A percentile compares a stretch with the other conserved stretches of the same genome.
phyloP scores from a whole-genome alignment of 2,329 filamentous ascomycete genomes.

The Chaetothyriales sp. region DNA sequence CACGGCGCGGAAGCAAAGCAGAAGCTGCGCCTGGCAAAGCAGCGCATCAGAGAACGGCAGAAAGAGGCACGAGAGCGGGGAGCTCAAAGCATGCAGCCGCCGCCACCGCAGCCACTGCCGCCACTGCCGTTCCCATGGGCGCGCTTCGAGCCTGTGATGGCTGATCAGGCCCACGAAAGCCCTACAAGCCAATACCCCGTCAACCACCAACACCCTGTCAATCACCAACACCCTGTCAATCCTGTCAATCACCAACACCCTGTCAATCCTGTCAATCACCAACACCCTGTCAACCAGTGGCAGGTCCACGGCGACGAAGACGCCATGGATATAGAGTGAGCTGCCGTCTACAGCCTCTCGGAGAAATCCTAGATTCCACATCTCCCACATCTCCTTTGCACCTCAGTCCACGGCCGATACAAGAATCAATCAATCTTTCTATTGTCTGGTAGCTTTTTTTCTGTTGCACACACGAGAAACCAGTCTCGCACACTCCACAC shows the following conservation, averaged over 20 bases:
- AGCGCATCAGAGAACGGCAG: constrained; percentile 50
- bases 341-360: neutral
- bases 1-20: constrained; percentile 33
- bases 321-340: constrained; percentile 20
- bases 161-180: neutral
- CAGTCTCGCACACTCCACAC: too few relatives aligned
- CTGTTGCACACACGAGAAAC: neutral
- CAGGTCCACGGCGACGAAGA: constrained; percentile 5
- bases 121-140: neutral
- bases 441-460: neutral
- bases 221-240: neutral
- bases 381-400: neutral
- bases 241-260: neutral
- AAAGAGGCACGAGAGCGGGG: constrained; percentile 17
- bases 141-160: neutral
- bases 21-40: constrained; percentile 68
- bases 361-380: too few relatives aligned
- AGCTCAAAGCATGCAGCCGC: neutral
- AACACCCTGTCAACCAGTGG: neutral
- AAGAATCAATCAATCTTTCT: neutral
- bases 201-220: neutral
- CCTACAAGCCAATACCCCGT: neutral
- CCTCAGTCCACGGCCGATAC: neutral
- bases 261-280: neutral
- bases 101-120: neutral